Conservation (phyloP, 2,329 filamentous ascomycete genomes). For the Sporothrix inflata region DNA sequence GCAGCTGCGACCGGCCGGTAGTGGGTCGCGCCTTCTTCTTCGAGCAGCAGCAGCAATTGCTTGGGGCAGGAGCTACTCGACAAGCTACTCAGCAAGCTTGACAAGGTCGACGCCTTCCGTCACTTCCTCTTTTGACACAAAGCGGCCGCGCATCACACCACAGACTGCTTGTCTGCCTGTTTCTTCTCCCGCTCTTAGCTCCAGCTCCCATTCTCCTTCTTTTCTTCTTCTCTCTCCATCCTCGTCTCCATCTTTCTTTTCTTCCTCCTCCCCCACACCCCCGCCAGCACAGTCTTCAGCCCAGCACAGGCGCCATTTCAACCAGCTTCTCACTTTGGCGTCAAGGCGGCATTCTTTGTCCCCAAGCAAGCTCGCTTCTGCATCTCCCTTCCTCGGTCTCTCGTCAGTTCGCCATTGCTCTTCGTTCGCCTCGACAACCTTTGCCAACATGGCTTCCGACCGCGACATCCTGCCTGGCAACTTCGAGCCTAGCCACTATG, state of each 20-base stretch:
- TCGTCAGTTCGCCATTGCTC: neutral
- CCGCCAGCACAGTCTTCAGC: neutral
- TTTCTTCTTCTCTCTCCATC: neutral
- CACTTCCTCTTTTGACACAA: conserved; percentile 9
- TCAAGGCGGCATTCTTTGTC: neutral
- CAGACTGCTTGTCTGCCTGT: neutral
- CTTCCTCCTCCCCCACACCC: neutral
- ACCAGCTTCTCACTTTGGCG: neutral
- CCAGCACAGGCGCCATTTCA: neutral
- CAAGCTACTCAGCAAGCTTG: neutral
- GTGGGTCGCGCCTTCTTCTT: conserved; percentile 18
- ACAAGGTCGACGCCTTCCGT: neutral
- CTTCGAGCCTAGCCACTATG: conserved; percentile 85
- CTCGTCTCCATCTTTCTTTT: neutral
- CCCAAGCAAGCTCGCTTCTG: neutral
- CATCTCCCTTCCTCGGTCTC: neutral
- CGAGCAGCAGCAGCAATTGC: neutral
- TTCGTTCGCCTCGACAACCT: conserved; percentile 6
- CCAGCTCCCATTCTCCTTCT: neutral
- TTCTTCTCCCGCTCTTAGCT: conserved; percentile 17
- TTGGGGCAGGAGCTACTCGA: conserved; percentile 12
- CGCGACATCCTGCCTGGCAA: conserved; percentile 64
- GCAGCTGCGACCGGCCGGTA: conserved; percentile 5
- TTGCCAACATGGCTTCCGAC: conserved; percentile 53
- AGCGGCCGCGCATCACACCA: conserved; percentile 5